phyloP scores from a whole-genome alignment of 2,329 filamentous ascomycete genomes.

The Cytospora schulzeri region DNA sequence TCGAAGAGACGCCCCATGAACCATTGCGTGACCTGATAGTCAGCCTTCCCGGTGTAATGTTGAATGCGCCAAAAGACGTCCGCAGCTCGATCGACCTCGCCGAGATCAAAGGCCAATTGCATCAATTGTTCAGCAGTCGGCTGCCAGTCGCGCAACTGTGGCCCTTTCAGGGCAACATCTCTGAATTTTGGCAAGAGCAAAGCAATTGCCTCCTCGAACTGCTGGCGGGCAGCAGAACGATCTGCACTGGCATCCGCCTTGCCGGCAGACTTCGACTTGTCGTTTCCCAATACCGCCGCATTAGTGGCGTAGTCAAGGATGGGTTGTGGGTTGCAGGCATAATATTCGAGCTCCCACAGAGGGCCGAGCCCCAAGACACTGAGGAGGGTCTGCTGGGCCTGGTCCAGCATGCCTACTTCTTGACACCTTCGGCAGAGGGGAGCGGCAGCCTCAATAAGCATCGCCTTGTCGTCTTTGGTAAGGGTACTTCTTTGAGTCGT shows the following conservation, averaged over 20 bases:
- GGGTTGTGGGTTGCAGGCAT: slow-evolving; percentile 39
- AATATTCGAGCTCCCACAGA: slow-evolving; percentile 39
- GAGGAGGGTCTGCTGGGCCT: slow-evolving; percentile 38
- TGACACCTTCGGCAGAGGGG: slow-evolving; percentile 40
- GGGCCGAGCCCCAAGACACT: slow-evolving; percentile 33
- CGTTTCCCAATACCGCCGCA: slow-evolving; percentile 20
- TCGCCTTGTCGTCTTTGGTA: slow-evolving; percentile 7
- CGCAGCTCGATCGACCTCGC: slow-evolving; percentile 31
- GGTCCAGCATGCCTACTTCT: slow-evolving; percentile 34
- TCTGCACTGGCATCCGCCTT: neutral
- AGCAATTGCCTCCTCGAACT: slow-evolving; percentile 33
- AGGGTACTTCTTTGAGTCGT: slow-evolving; percentile 4
- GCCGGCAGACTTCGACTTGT: neutral
- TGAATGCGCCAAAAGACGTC: slow-evolving; percentile 39
- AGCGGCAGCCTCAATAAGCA: slow-evolving; percentile 33
- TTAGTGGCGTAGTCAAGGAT: slow-evolving; percentile 38
- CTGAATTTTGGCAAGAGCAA: slow-evolving; percentile 38
- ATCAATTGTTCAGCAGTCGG: slow-evolving; percentile 21
- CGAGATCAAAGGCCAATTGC: slow-evolving; percentile 33
- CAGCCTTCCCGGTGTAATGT: slow-evolving; percentile 30
- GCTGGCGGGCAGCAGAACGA: slow-evolving; percentile 5
- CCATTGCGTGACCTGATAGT: slow-evolving; percentile 35
- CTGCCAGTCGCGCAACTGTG: slow-evolving; percentile 20
- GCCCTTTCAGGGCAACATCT: slow-evolving; percentile 26
- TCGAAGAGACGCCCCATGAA: slow-evolving; percentile 37